phyloP scores from a whole-genome alignment of 345 rosid genomes.

The Kandelia obovata region DNA sequence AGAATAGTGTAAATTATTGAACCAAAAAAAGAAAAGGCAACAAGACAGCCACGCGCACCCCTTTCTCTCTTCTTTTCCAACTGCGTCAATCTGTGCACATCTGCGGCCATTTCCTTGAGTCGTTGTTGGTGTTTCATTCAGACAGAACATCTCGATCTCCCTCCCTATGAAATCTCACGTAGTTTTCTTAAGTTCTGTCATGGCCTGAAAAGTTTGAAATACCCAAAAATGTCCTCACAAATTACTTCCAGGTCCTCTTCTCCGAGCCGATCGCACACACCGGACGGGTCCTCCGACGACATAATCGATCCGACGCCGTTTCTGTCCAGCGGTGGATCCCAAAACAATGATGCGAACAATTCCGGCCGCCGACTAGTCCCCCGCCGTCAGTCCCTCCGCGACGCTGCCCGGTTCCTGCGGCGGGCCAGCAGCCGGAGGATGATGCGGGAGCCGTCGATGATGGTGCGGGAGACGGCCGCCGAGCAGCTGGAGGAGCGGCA shows the following conservation, averaged over 20 bases:
- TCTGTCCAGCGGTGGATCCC: slow-evolving; percentile 35
- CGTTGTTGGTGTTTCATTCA: no score
- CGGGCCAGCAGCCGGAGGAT: slow-evolving; percentile 85
- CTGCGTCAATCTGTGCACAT: no score
- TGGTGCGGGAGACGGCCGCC: slow-evolving; percentile 89
- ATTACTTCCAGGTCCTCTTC: slow-evolving; percentile 2
- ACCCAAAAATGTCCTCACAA: slow-evolving; percentile 19
- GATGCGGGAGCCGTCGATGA: slow-evolving; percentile 93
- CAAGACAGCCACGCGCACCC: no score
- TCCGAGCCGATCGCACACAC: slow-evolving; percentile 7
- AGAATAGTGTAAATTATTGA: no score
- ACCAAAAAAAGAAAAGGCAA: background rate
- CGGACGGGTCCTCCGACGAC: slow-evolving; percentile 50
- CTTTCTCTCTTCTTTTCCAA: no score
- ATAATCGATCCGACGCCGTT: slow-evolving; percentile 65
- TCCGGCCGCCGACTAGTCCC: slow-evolving; percentile 44
- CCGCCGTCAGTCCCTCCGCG: slow-evolving; percentile 71
- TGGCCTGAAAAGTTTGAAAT: background rate
- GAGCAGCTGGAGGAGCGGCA: slow-evolving; percentile 97
- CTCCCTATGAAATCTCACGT: no score
- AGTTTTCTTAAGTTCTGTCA: no score
- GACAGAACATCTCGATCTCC: no score
- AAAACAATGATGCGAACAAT: slow-evolving; percentile 6
- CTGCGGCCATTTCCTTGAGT: no score
- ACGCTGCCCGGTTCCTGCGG: slow-evolving; percentile 76